Conservation (phyloP, 1,139 yeast species). For the Taphrina flavorubra region DNA sequence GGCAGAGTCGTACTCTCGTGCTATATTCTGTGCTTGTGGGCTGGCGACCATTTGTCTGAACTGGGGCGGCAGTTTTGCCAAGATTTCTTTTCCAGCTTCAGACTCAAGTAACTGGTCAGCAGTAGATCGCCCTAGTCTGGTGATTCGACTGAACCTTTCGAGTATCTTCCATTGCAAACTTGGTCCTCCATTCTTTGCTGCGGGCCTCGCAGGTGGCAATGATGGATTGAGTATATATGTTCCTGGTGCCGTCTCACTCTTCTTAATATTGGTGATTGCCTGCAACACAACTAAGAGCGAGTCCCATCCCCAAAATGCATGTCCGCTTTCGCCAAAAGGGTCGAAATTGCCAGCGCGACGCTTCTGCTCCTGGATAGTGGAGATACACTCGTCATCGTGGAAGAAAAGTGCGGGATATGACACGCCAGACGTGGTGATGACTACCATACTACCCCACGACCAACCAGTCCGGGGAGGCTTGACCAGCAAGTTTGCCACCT, state of each 20-base stretch:
- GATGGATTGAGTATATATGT: slow-evolving; percentile 51
- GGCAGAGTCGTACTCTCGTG: slow-evolving; percentile 92
- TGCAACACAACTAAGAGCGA: slow-evolving; percentile 61
- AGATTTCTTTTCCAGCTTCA: slow-evolving; percentile 51
- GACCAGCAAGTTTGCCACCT: slow-evolving; percentile 76
- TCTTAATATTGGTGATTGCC: slow-evolving; percentile 44
- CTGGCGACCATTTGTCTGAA: slow-evolving; percentile 68
- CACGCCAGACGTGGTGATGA: slow-evolving; percentile 67
- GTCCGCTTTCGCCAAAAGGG: slow-evolving; percentile 67
- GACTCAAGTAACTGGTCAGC: slow-evolving; percentile 50
- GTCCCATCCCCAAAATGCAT: slow-evolving; percentile 89
- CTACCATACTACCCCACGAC: slow-evolving; percentile 87
- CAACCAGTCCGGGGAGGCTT: slow-evolving; percentile 83
- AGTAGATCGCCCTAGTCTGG: slow-evolving; percentile 69
- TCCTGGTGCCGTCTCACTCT: slow-evolving; percentile 54
- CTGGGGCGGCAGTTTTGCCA: slow-evolving; percentile 68
- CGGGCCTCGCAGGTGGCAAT: slow-evolving; percentile 52
- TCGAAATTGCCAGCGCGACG: slow-evolving; percentile 63
- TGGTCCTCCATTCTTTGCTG: slow-evolving; percentile 43
- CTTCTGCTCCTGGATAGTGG: slow-evolving; percentile 68
- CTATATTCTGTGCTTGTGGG: slow-evolving; percentile 79
- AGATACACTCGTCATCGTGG: slow-evolving; percentile 85
- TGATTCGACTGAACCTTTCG: slow-evolving; percentile 81
- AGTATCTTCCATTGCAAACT: slow-evolving; percentile 74
- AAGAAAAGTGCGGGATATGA: slow-evolving; percentile 85